A percentile compares a stretch with the other conserved stretches of the same genome.
Conservation (phyloP, 768 basidiomycete species). For the Leccinum sublutescens region DNA sequence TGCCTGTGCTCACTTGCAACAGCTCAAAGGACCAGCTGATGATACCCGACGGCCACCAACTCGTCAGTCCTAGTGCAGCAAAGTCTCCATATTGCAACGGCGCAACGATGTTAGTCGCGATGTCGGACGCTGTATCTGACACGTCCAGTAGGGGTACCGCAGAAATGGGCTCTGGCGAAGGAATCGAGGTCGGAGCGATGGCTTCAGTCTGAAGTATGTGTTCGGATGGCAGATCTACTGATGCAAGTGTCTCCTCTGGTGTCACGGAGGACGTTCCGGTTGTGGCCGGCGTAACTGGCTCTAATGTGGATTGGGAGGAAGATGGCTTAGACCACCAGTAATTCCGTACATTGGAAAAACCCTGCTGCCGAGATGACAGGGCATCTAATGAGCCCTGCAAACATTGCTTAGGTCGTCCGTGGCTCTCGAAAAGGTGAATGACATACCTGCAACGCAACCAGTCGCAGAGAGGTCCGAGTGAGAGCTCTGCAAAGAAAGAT, state of each 20-base stretch:
- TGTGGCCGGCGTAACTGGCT: conserved; percentile 1
- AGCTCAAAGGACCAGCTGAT: conserved; percentile 63
- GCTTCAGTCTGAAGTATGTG: neutral
- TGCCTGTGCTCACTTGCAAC: conserved; percentile 62
- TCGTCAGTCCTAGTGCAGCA: conserved; percentile 59
- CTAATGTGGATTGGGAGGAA: conserved; percentile 2
- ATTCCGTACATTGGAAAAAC: conserved; percentile 21
- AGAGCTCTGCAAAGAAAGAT: conserved; percentile 17
- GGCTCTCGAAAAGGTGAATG: neutral
- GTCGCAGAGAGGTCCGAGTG: conserved; percentile 8
- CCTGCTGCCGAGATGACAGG: conserved; percentile 15
- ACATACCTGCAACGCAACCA: conserved; percentile 22
- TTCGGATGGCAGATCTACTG: neutral
- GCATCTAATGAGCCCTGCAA: neutral
- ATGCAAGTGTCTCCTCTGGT: neutral
- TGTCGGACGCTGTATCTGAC: conserved; percentile 7
- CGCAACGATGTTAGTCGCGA: conserved; percentile 32
- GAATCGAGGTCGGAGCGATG: neutral
- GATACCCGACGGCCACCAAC: conserved; percentile 68
- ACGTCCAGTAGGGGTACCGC: conserved; percentile 7
- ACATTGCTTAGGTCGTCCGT: conserved; percentile 9
- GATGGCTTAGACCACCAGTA: conserved; percentile 35
- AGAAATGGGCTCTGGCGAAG: conserved; percentile 9
- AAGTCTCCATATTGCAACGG: conserved; percentile 73
- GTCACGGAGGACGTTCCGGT: neutral